A percentile compares a stretch with the other conserved stretches of the same genome.
Conservation (phyloP, 2,329 filamentous ascomycete genomes). For the Helicocarpus griseus region DNA sequence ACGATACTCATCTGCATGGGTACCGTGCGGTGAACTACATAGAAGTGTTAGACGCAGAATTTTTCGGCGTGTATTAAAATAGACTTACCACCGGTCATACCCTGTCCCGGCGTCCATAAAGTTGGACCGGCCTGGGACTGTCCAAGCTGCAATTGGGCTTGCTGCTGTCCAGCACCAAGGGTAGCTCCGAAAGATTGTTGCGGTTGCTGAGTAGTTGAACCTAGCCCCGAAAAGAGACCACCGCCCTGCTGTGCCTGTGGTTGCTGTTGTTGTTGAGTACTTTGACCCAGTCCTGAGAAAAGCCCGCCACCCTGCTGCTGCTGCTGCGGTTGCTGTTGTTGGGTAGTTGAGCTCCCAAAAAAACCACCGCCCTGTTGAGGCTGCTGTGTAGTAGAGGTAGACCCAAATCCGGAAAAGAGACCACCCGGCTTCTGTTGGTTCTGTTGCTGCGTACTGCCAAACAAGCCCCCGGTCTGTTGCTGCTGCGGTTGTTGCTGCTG, state of each 20-base stretch:
- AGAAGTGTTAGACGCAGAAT: background rate
- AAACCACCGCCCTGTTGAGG: constrained; percentile 30
- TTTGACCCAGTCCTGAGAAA: constrained; percentile 14
- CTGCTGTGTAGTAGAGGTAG: constrained; percentile 27
- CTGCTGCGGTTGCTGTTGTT: constrained; percentile 36
- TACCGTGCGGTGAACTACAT: constrained; percentile 49
- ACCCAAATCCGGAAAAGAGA: constrained; percentile 30
- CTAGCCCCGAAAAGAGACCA: constrained; percentile 5
- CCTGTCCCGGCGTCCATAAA: constrained; percentile 35
- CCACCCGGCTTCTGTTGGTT: constrained; percentile 30
- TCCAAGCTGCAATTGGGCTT: constrained; percentile 25
- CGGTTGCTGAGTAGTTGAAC: constrained; percentile 11
- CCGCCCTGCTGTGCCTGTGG: constrained; percentile 22
- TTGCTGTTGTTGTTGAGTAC: constrained; percentile 17
- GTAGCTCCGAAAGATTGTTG: constrained; percentile 18
- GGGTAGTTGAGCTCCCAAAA: constrained; percentile 28
- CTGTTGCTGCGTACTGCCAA: constrained; percentile 16
- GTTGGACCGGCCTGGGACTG: constrained; percentile 29
- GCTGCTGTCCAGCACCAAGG: constrained; percentile 20
- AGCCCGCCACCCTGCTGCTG: constrained; percentile 32
- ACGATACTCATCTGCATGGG: constrained; percentile 52
- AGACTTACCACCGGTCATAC: constrained; percentile 31
- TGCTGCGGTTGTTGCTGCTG: constrained; percentile 16
- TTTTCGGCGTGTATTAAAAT: background rate
- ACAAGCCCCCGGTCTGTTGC: constrained; percentile 14